Percentiles rank a stretch among this genome's conserved stretches.
Conservation (phyloP, 2,329 filamentous ascomycete species). For the Exophiala aquamarina region DNA sequence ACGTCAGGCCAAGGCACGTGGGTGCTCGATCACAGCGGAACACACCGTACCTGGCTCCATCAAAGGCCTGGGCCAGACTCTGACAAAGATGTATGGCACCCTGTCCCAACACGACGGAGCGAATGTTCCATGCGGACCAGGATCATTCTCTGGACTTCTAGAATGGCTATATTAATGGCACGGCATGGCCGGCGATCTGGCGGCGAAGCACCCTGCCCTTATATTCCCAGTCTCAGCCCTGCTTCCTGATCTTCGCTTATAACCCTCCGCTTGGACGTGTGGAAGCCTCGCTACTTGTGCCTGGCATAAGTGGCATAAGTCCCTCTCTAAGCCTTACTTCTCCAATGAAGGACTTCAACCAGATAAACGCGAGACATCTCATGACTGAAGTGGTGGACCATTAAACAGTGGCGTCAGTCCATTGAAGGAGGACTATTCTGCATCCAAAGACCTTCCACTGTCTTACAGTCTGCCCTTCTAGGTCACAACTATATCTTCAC, state of each 20-base stretch:
- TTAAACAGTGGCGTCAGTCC: not conserved
- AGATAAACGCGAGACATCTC: conserved; percentile 4
- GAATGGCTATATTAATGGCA: too few relatives aligned
- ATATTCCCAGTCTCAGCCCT: not conserved
- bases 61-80: too few relatives aligned
- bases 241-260: not conserved
- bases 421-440: conserved; percentile 1
- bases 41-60: too few relatives aligned
- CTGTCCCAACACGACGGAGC: too few relatives aligned
- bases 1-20: too few relatives aligned
- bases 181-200: not conserved
- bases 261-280: not conserved
- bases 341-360: not conserved
- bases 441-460: not conserved
- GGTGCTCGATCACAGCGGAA: too few relatives aligned
- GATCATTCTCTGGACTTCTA: too few relatives aligned
- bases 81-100: too few relatives aligned
- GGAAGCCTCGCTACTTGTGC: not conserved
- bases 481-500: not conserved
- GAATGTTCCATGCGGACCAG: too few relatives aligned
- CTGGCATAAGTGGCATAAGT: not conserved
- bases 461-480: not conserved
- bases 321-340: not conserved
- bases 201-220: not conserved
- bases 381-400: conserved; percentile 4